Conservation (phyloP, 2,329 filamentous ascomycete species). For the Pestalotiopsis fici region DNA sequence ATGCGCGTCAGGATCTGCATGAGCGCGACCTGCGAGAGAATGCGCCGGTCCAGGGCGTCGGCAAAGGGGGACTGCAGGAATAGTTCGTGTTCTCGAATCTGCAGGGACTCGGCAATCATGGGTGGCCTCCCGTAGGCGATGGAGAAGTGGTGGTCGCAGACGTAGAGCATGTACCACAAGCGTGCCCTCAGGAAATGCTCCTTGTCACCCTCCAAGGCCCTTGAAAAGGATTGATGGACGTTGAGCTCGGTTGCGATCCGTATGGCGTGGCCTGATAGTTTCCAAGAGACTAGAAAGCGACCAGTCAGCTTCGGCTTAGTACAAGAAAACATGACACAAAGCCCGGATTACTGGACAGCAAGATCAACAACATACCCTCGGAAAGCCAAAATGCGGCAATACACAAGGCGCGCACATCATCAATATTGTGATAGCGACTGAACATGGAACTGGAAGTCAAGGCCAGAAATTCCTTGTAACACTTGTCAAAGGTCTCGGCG, state of each 20-base stretch:
- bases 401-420: conserved; percentile 60
- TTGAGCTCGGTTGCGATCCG: conserved; percentile 60
- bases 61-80: conserved; percentile 11
- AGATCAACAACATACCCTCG: conserved; percentile 31
- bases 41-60: conserved; percentile 19
- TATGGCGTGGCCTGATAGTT: conserved; percentile 59
- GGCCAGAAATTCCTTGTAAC: conserved; percentile 58
- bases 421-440: conserved; percentile 56
- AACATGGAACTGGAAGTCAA: conserved; percentile 60
- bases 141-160: conserved; percentile 67
- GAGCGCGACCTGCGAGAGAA: conserved; percentile 12
- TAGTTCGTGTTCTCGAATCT: conserved; percentile 5
- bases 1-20: conserved; percentile 17
- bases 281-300: conserved; percentile 39
- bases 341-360: no score
- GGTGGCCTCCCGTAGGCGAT: conserved; percentile 50
- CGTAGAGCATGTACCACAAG: conserved; percentile 65
- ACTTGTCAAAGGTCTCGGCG: conserved; percentile 51
- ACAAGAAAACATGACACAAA: neutral
- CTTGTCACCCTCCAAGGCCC: conserved; percentile 43
- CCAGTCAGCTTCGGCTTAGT: neutral
- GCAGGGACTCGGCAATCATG: conserved; percentile 15
- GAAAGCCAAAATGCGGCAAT: conserved; percentile 66
- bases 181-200: conserved; percentile 56
- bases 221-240: conserved; percentile 53